Percentiles rank a stretch among this genome's conserved stretches.
phyloP scores from a whole-genome alignment of 768 basidiomycete species.

The Serpula lacrymans region DNA sequence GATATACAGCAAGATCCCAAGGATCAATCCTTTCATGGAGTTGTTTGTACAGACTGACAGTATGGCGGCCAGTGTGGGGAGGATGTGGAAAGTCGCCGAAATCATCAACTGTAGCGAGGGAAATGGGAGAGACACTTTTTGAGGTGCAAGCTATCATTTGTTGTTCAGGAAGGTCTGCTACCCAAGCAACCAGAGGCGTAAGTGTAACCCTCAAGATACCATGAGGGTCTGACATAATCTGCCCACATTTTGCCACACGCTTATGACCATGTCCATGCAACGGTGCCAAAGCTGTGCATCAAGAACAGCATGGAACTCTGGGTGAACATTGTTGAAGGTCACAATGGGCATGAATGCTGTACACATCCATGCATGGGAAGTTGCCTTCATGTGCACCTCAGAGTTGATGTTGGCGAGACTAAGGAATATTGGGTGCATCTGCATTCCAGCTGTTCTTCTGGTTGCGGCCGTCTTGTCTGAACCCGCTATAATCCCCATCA shows the following conservation, averaged over 20 bases:
- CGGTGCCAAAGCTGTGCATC: constrained; percentile 22
- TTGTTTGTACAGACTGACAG: too few species aligned
- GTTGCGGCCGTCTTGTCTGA: constrained; percentile 32
- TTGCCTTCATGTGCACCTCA: constrained; percentile 24
- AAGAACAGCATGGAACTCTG: constrained; percentile 18
- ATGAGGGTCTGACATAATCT: constrained; percentile 5
- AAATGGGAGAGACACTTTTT: constrained; percentile 8
- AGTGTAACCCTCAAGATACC: background rate
- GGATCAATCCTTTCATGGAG: too few species aligned
- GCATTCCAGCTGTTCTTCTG: constrained; percentile 21
- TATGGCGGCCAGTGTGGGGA: too few species aligned
- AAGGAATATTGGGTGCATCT: constrained; percentile 26
- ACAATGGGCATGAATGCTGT: constrained; percentile 24
- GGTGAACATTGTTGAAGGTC: constrained; percentile 18
- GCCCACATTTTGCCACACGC: constrained; percentile 20
- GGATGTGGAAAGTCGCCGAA: constrained; percentile 13
- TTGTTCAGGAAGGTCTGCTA: constrained; percentile 12
- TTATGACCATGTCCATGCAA: constrained; percentile 30
- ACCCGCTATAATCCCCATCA: constrained; percentile 23
- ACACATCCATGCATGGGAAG: constrained; percentile 20
- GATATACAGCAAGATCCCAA: too few species aligned
- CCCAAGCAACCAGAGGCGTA: constrained; percentile 14
- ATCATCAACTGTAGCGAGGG: constrained; percentile 5
- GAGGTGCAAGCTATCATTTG: constrained; percentile 7
- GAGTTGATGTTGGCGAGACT: constrained; percentile 26